A percentile compares a stretch with the other conserved stretches of the same genome.
Conservation (phyloP, 2,329 filamentous ascomycete genomes). For the Penicillium sp. region DNA sequence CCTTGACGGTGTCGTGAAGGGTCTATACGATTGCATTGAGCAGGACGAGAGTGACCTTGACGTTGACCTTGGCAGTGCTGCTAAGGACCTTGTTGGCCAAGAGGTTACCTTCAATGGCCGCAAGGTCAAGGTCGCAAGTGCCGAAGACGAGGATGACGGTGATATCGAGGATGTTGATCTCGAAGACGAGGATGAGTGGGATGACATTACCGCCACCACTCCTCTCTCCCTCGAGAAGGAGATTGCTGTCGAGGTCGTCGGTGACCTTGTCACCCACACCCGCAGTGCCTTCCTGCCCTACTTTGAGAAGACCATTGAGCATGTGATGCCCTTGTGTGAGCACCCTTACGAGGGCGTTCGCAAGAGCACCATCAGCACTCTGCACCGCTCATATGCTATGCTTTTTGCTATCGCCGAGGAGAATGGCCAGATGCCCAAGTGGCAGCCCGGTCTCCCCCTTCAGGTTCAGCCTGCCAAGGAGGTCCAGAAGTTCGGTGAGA, state of each 20-base stretch:
- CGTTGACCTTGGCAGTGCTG: constrained; percentile 64
- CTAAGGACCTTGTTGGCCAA: constrained; percentile 63
- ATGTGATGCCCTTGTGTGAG: constrained; percentile 69
- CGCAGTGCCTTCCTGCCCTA: constrained; percentile 72
- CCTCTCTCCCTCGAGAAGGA: constrained; percentile 93
- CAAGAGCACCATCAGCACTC: constrained; percentile 79
- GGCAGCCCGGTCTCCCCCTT: constrained; percentile 77
- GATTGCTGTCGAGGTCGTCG: constrained; percentile 88
- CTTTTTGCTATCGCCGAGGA: constrained; percentile 83
- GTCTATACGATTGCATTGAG: constrained; percentile 72
- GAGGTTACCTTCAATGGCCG: constrained; percentile 71
- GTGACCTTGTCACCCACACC: constrained; percentile 81
- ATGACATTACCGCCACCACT: constrained; percentile 73
- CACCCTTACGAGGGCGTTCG: constrained; percentile 89
- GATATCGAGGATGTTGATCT: constrained; percentile 57
- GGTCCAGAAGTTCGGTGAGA: constrained; percentile 73
- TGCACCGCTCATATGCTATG: constrained; percentile 88
- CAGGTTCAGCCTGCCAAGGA: constrained; percentile 69
- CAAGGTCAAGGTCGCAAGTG: constrained; percentile 70
- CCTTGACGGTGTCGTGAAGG: constrained; percentile 41
- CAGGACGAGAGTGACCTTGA: constrained; percentile 79
- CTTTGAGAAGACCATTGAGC: constrained; percentile 78
- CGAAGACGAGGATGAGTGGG: constrained; percentile 75
- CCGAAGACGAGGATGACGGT: constrained; percentile 51
- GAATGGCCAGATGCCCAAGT: constrained; percentile 66